Percentiles rank a stretch among this genome's conserved stretches.
These are phyloP conservation scores for Fusarium compactum DNA, from an alignment of 2,329 filamentous ascomycete genomes.

Conservation along the genomic window DNA sequence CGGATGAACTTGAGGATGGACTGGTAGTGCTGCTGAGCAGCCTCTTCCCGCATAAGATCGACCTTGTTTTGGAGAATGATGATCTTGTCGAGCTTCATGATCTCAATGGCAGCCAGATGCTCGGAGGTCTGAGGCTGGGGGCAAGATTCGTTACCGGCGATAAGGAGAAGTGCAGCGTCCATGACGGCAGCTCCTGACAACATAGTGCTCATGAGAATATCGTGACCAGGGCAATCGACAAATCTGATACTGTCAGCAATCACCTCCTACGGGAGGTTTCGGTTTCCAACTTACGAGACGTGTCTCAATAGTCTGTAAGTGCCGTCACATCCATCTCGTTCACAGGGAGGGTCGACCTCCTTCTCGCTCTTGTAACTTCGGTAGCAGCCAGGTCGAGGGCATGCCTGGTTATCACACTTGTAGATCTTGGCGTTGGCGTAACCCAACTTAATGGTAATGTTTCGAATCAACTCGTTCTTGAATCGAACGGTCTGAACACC, in stretches of 20 bases:
- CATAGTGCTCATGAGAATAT: conserved; percentile 99
- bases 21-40: conserved; percentile 92
- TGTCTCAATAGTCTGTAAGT: conserved; percentile 90
- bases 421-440: conserved; percentile 99
- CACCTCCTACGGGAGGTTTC: background rate
- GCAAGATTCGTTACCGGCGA: conserved; percentile 98
- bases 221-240: conserved; percentile 98
- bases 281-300: conserved; percentile 77
- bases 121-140: conserved; percentile 98
- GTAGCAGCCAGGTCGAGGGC: conserved; percentile 95
- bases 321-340: conserved; percentile 89
- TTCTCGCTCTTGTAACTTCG: conserved; percentile 99
- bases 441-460: conserved; percentile 99
- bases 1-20: conserved; percentile 99
- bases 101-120: conserved; percentile 98
- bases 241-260: conserved; percentile 69
- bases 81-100: conserved; percentile 99
- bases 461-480: conserved; percentile 99
- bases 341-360: conserved; percentile 95
- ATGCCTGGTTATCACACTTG: conserved; percentile 93
- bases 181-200: conserved; percentile 99
- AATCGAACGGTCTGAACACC: conserved; percentile 99
- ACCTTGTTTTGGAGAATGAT: conserved; percentile 99
- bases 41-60: conserved; percentile 96
- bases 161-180: conserved; percentile 95